phyloP scores from a whole-genome alignment of 2,329 filamentous ascomycete species.

The Claviceps pazoutovae region DNA sequence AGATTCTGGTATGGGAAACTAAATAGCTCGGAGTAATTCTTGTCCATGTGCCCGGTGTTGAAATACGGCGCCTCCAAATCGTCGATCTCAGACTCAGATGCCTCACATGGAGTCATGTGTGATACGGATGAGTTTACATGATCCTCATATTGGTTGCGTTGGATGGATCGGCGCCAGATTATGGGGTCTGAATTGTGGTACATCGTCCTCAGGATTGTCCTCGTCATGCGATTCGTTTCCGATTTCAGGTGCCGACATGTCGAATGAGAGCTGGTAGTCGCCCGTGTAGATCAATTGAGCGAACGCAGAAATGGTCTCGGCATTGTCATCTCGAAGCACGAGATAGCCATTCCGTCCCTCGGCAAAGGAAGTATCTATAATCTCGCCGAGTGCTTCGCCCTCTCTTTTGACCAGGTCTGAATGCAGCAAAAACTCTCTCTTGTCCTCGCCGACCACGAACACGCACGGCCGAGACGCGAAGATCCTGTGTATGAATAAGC shows the following conservation, averaged over 20 bases:
- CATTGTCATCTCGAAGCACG: neutral
- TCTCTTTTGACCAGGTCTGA: neutral
- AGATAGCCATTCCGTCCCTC: neutral
- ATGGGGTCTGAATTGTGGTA: too few relatives aligned
- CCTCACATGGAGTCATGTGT: too few relatives aligned
- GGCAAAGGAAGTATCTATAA: neutral
- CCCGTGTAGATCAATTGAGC: neutral
- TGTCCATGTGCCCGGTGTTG: neutral
- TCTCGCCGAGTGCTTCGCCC: neutral
- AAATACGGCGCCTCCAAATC: neutral
- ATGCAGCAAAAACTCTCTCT: neutral
- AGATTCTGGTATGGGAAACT: neutral
- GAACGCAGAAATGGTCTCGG: neutral
- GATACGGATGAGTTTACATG: too few relatives aligned
- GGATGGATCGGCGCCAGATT: too few relatives aligned
- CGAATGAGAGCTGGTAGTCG: neutral
- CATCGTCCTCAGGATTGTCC: accelerated
- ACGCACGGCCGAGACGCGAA: neutral
- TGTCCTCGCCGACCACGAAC: neutral
- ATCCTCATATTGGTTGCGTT: too few relatives aligned
- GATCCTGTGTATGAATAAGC: neutral
- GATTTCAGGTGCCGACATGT: neutral
- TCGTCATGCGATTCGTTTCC: too few relatives aligned
- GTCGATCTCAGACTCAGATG: too few relatives aligned
- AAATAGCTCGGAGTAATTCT: neutral